Base-by-base conservation (phyloP, 805 yeast genomes). In the Ogataea dorogensis region DNA sequence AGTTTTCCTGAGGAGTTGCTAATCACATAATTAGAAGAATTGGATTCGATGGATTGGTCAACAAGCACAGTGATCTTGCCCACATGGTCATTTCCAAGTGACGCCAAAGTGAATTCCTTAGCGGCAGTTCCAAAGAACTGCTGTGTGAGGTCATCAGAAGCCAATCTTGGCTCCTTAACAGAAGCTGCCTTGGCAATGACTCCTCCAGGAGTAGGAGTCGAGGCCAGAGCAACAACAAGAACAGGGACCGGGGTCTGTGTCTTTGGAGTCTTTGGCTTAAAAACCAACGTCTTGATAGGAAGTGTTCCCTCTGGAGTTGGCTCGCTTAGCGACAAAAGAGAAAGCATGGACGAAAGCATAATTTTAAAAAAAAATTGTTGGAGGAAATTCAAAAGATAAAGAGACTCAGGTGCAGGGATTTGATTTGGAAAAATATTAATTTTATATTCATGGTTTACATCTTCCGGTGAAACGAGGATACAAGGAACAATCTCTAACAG, bases 381-480 rank as follows among this genome's bases (percentile, higher is more conserved):
- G 21, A 30, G 21, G 16, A 12, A 26, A 21, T 16, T 14, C 17
- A 25, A 26, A 11, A 36, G 24, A 20, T 36, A 14, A 19, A 26
- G 19, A 22, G 31, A 22, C 21, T 8, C 15, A 18, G 22, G 17
- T 23, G 20, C 7, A 28, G 23, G 9, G 3, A 14, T 26, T 20
- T 21, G 14, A 22, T n/a, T n/a, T 7, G 27, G 24, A 32, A 24
- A 24, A 33, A 19, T 25, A 10, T 21, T 25, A 18, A n/a, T 18
- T 19, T 23, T 28, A 27, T 22, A 34, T 33, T 54, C 67, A 91
- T 69, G 99, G 99, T 68, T 79, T 86, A 73, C 98, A 91, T 74
- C 99, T 82, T 45, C 98, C 99, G 38, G 95, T 73, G 74, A 86
- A 93, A 68, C 99, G 86, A 50, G 99, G 99, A 65, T 91, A 93